Conservation (phyloP, 176 grass and related monocot species). For the Guadua angustifolia region DNA sequence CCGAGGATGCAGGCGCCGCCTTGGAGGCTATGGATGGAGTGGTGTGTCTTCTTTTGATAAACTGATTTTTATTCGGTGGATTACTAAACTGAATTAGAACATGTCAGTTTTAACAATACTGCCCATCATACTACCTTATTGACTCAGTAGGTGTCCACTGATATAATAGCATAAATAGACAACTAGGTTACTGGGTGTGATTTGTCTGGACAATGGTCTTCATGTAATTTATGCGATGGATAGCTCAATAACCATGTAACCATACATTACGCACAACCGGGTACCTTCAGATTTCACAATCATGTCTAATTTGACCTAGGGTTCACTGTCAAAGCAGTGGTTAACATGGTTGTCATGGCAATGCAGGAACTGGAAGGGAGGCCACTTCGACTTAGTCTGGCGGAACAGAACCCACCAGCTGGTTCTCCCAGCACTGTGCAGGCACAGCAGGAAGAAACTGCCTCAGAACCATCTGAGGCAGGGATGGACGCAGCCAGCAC, state of each 20-base stretch:
- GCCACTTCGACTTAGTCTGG: slow-evolving; percentile 69
- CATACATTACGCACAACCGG: not conserved
- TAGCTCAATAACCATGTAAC: not conserved
- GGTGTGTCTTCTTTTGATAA: slow-evolving; percentile 40
- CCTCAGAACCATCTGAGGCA: slow-evolving; percentile 32
- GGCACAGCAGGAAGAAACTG: slow-evolving; percentile 34
- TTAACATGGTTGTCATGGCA: slow-evolving; percentile 29
- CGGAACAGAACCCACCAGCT: slow-evolving; percentile 51
- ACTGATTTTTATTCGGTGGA: too few relatives aligned
- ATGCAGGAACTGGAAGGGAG: slow-evolving; percentile 85
- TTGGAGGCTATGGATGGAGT: slow-evolving; percentile 76
- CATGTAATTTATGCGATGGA: not conserved
- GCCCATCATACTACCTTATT: not conserved
- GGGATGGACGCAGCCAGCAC: not conserved
- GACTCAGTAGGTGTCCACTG: not conserved
- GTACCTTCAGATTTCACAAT: not conserved
- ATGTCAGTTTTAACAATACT: not conserved
- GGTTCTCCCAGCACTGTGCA: slow-evolving; percentile 36
- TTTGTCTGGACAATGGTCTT: not conserved
- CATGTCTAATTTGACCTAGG: not conserved
- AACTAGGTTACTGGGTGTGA: not conserved
- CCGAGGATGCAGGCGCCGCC: slow-evolving; percentile 67
- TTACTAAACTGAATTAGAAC: not conserved
- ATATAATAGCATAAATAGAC: not conserved
- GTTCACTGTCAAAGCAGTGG: not conserved